phyloP scores from a whole-genome alignment of 495 filamentous ascomycete species.

The Xylaria palmicola region DNA sequence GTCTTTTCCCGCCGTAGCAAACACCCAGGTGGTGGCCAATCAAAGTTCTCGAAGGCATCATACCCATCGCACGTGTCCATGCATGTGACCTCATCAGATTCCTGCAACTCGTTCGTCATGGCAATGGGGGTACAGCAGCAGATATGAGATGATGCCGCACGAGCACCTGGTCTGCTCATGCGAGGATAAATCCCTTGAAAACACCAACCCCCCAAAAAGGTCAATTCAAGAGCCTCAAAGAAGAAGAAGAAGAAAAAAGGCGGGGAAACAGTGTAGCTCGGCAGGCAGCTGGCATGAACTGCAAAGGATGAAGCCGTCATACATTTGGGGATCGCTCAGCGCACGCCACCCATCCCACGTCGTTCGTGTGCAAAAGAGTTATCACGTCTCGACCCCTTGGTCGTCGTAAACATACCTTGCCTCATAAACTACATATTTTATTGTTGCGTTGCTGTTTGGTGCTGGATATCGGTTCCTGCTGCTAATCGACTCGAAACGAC shows the following conservation, averaged over 20 bases:
- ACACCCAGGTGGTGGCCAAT: constrained; percentile 14
- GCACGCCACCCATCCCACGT: constrained; percentile 5
- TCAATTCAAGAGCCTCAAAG: constrained; percentile 5
- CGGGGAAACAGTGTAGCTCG: neutral
- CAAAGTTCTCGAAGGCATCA: constrained; percentile 9
- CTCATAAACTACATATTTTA: neutral
- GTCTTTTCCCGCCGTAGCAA: constrained; percentile 5
- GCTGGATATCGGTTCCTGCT: neutral
- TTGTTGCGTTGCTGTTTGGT: neutral
- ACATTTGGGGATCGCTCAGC: neutral
- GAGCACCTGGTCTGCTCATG: constrained; percentile 1
- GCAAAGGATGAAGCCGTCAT: neutral
- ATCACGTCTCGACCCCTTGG: neutral
- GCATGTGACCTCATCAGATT: constrained; percentile 9
- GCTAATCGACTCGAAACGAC: neutral
- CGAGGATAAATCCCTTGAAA: neutral
- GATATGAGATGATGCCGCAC: constrained; percentile 5
- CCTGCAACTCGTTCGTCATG: neutral
- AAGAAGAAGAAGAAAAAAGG: neutral
- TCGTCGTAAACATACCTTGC: neutral
- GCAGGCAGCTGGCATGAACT: neutral
- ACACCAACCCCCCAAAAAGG: neutral
- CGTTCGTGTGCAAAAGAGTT: neutral
- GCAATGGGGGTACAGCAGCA: neutral
- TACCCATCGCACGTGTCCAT: constrained; percentile 8